Base-by-base conservation (phyloP, 2,329 filamentous ascomycete species). In the Ophiosphaerella herpotricha region DNA sequence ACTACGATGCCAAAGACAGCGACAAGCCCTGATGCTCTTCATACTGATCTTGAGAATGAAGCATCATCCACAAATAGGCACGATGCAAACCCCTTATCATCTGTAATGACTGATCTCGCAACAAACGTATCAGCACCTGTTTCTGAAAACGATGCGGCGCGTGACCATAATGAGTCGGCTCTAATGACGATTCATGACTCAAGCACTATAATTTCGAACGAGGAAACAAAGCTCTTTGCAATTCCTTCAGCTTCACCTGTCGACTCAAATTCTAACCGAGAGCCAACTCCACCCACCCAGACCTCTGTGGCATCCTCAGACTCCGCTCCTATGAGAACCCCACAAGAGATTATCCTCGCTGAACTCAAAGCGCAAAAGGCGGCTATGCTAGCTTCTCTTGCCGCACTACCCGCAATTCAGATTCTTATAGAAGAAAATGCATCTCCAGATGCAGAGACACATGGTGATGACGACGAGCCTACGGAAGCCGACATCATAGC, bases 331-430 rank as follows among this genome's bases (percentile, higher is more conserved):
- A 57, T 51, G 38, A 69, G 71, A 60, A 64, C 67, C 7, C 63
- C 68, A 18, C 75, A 85, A 37, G 74, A 81, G 68, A 62, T 74
- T 11, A 80, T 79, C 43, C 77, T 81, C 18, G 65, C 74, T 0
- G 67, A 74, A 18, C 74, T 85, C 3, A 70, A 76, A 61, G 56
- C 74, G 12, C 73, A 81, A 55, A 75, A 74, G 36, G 52, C 62
- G 18, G 58, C 62, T 5, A 64, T 77, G 13, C 58, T 77, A 34
- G 52, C 59, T 5, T 64, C 68, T 24, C 55, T 74, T 31, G 57
- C 57, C 9, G 42, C 55, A 13, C 43, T 73, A 6, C 66, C 69
- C n/a, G 55, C 58, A 11, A 57, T 73, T 14, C 64, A 75, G 70
- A 60, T 58, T 48, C 38, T 72, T 63, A 54, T 71, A n/a, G 59